Conservation (phyloP, 2,329 filamentous ascomycete genomes). For the Aureobasidium sp. region DNA sequence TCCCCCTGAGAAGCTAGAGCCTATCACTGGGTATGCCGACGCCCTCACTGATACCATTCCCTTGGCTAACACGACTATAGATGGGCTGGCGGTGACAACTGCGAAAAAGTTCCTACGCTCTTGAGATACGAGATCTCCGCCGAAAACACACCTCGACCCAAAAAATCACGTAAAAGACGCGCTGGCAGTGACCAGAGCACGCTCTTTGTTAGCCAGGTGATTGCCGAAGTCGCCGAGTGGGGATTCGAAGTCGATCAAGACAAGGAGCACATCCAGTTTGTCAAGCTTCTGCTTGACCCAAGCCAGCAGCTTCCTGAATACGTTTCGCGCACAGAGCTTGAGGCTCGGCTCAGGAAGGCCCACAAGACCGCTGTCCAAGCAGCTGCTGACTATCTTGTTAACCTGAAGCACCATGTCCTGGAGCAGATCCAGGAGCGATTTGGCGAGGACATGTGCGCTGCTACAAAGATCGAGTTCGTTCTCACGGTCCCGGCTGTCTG, state of each 20-base stretch:
- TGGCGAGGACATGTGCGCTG: conserved; percentile 42
- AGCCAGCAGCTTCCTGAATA: conserved; percentile 75
- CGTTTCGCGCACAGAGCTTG: conserved; percentile 61
- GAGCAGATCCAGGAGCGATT: conserved; percentile 65
- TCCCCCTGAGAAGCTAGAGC: conserved; percentile 41
- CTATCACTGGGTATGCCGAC: conserved; percentile 29
- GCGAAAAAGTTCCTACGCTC: conserved; percentile 69
- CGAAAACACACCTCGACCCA: conserved; percentile 46
- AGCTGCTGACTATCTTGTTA: conserved; percentile 68
- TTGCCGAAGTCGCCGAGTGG: conserved; percentile 49
- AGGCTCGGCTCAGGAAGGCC: conserved; percentile 61
- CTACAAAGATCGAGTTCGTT: not conserved
- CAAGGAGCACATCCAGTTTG: conserved; percentile 53
- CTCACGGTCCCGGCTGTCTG: conserved; percentile 60
- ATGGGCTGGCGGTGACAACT: conserved; percentile 56
- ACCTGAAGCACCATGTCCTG: conserved; percentile 69
- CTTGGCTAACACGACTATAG: conserved; percentile 17
- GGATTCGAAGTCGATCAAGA: conserved; percentile 47
- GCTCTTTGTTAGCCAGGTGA: not conserved
- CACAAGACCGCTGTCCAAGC: conserved; percentile 71
- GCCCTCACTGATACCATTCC: not conserved
- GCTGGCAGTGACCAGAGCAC: not conserved
- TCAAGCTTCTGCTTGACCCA: conserved; percentile 76
- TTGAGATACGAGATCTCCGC: conserved; percentile 65
- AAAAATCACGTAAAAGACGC: conserved; percentile 39